Evolutionary conservation across 495 filamentous ascomycete species (phyloP).

Genomic region (Cryomyces minteri): DNA sequence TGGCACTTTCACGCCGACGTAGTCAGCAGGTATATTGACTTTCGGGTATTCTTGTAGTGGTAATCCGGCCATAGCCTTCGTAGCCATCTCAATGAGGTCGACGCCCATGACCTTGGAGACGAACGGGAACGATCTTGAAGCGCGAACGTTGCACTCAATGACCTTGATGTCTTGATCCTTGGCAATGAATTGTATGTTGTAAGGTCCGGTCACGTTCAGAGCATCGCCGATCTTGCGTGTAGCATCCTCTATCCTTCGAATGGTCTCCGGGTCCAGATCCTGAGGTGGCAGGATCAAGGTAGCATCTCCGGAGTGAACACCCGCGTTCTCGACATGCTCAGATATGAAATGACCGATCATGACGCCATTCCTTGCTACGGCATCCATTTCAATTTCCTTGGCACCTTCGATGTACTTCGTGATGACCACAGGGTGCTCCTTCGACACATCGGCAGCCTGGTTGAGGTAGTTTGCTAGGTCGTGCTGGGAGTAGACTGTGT

Average conservation of each 20-base stretch:
- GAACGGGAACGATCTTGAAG: slow-evolving; percentile 92
- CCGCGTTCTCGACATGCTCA: slow-evolving; percentile 93
- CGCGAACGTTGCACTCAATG: slow-evolving; percentile 96
- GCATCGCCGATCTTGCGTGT: slow-evolving; percentile 90
- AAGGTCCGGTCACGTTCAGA: slow-evolving; percentile 89
- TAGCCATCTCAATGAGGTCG: slow-evolving; percentile 96
- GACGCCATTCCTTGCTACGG: slow-evolving; percentile 68
- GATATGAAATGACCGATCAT: slow-evolving; percentile 89
- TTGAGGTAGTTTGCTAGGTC: slow-evolving; percentile 83
- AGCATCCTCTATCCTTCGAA: slow-evolving; percentile 80
- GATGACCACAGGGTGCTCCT: slow-evolving; percentile 95
- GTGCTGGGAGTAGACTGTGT: slow-evolving; percentile 84
- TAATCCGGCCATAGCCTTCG: slow-evolving; percentile 83
- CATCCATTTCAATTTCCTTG: slow-evolving; percentile 96
- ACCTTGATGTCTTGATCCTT: slow-evolving; percentile 99
- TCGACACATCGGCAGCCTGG: slow-evolving; percentile 81
- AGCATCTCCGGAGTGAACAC: slow-evolving; percentile 95
- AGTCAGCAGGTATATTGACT: slow-evolving; percentile 52
- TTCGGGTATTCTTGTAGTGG: slow-evolving; percentile 70
- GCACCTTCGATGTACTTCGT: slow-evolving; percentile 97
- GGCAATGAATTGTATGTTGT: slow-evolving; percentile 98
- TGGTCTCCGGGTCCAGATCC: slow-evolving; percentile 77
- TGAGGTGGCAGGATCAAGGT: slow-evolving; percentile 86
- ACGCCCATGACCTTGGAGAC: slow-evolving; percentile 98
- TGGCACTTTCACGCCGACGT: slow-evolving; percentile 93